phyloP scores from a whole-genome alignment of 2,329 filamentous ascomycete genomes.

The Cercospora zeae-maydis region DNA sequence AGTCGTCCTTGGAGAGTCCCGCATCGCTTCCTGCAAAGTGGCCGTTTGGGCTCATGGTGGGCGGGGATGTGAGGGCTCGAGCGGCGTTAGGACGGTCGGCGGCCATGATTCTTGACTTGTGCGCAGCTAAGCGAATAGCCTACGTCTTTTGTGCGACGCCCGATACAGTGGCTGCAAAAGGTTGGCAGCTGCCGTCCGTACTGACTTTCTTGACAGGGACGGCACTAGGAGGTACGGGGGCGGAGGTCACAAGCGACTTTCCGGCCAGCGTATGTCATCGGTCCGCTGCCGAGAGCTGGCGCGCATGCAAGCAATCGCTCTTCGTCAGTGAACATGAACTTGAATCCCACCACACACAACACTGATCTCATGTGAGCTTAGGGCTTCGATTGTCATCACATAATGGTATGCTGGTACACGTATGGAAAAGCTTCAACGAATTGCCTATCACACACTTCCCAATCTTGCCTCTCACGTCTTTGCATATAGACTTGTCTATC shows the following conservation, averaged over 20 bases:
- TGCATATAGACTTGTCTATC: background rate
- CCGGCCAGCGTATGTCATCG: background rate
- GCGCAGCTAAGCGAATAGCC: conserved; percentile 20
- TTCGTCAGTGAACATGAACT: background rate
- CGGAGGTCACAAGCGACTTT: conserved; percentile 3
- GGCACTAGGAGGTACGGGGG: background rate
- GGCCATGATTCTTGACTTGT: conserved; percentile 8
- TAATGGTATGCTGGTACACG: background rate
- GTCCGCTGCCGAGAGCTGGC: background rate
- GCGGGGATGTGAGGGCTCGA: conserved; percentile 36
- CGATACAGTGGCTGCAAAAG: conserved; percentile 6
- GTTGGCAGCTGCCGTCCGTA: background rate
- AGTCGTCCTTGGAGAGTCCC: conserved; percentile 63
- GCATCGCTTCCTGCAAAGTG: conserved; percentile 71
- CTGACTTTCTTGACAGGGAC: background rate
- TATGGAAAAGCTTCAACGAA: background rate
- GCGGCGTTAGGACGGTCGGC: conserved; percentile 16
- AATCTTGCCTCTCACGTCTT: too few relatives aligned
- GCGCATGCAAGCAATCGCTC: background rate
- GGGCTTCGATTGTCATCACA: background rate
- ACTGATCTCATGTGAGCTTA: background rate
- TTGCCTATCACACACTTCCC: background rate
- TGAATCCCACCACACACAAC: background rate
- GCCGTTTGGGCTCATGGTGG: conserved; percentile 62
- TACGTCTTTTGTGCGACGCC: conserved; percentile 13